Evolutionary conservation across 2,329 filamentous ascomycete genomes (phyloP), one percentile per base, ranked within the genome.

Genomic region (Pseudogymnoascus sp.): DNA sequence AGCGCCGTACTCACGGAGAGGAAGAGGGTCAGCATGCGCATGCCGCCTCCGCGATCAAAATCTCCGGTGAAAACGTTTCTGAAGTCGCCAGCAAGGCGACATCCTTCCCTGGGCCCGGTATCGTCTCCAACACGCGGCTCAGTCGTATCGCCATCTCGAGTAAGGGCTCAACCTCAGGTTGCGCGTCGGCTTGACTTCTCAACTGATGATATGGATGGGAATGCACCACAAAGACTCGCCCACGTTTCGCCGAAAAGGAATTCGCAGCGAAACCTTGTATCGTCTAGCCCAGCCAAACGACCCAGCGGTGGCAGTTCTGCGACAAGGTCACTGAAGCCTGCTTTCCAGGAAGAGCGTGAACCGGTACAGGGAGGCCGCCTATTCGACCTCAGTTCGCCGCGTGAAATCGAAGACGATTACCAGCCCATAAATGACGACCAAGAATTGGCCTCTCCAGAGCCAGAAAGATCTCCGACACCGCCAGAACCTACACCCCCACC

Each of bases 1-100:
- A 71, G 74, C 16, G 71, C 73, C 34, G 73, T 75, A 2, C 68
- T 79, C n/a, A 74, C 70, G 63, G 76, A 72, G 68, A 74, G 73
- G 47, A 65, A 64, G 61, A 62, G 64, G 61, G 62, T 65, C 61
- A 65, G 59, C 54, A 62, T 69, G 60, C 67, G 67, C 58, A 58
- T 71, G 37, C 71, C 70, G 61, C 68, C 67, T 39, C 70, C 70
- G 5, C 63, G 67, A 30, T 71, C 71, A 9, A 72, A 68, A 59
- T 73, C 71, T 20, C 71, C 71, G 0, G 69, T 70, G 22, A 73
- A 73, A 58, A 73, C 71, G 37, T 69, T 66, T 34, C 57, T 73
- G 39, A 57, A 69, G 62, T 72, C 70, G 18, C 71, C 71, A 38
- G 71, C 71, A n/a, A 65, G 70, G 62, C 66, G 69, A 62, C 64